Evolutionary conservation across 768 basidiomycete species (phyloP).

Genomic region (Boletus rubropictus): DNA sequence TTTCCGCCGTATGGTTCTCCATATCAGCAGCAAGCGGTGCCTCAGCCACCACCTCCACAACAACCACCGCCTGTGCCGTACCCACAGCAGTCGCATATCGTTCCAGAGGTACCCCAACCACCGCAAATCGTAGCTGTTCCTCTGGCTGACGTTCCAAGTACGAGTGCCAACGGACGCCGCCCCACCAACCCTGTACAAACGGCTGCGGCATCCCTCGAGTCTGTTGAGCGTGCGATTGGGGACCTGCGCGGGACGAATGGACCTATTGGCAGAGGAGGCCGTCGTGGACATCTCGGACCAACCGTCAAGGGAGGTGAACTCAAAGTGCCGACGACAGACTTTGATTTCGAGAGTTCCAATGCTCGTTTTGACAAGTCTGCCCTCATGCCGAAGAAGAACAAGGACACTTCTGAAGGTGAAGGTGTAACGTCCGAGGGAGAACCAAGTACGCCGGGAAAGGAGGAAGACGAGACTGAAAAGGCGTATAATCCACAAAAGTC

Average conservation of each 20-base stretch:
- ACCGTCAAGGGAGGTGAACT: slow-evolving; percentile 33
- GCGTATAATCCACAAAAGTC: slow-evolving; percentile 76
- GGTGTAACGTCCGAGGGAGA: slow-evolving; percentile 29
- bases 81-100: slow-evolving; percentile 24
- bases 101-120: slow-evolving; percentile 23
- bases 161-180: slow-evolving; percentile 28
- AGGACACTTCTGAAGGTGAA: slow-evolving; percentile 28
- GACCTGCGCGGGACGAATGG: slow-evolving; percentile 41
- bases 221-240: slow-evolving; percentile 53
- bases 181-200: slow-evolving; percentile 54
- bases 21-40: slow-evolving; percentile 29
- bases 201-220: slow-evolving; percentile 70
- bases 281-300: slow-evolving; percentile 28
- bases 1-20: slow-evolving; percentile 28
- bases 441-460: slow-evolving; percentile 23
- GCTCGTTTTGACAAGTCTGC: slow-evolving; percentile 77
- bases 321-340: slow-evolving; percentile 69
- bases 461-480: slow-evolving; percentile 34
- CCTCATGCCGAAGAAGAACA: slow-evolving; percentile 34
- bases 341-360: slow-evolving; percentile 76
- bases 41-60: slow-evolving; percentile 29
- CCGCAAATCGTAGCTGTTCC: slow-evolving; percentile 18
- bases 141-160: slow-evolving; percentile 21
- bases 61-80: slow-evolving; percentile 27
- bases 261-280: slow-evolving; percentile 36